Percentiles rank a stretch among this genome's conserved stretches.
phyloP scores from a whole-genome alignment of 768 basidiomycete genomes.

The Lactarius evosmus region DNA sequence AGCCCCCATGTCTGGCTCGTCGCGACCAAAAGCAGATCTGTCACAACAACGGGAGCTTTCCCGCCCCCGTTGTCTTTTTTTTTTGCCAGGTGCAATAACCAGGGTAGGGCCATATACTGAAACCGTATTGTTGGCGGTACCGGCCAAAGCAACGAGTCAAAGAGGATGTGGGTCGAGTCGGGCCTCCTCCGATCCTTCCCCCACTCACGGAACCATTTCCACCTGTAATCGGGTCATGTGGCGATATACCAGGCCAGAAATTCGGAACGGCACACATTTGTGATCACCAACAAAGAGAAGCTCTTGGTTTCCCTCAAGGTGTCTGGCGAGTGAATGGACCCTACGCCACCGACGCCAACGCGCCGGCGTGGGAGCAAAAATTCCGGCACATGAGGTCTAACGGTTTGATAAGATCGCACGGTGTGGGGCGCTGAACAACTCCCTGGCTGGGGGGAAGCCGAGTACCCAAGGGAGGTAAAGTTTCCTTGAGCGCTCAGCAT shows the following conservation, averaged over 20 bases:
- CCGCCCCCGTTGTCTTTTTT: not conserved
- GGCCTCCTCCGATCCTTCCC: too few species aligned
- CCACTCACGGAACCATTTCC: not conserved
- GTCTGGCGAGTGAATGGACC: not conserved
- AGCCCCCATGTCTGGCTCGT: slow-evolving; percentile 9
- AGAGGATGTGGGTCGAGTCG: not conserved
- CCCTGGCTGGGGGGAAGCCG: not conserved
- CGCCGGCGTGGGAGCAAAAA: slow-evolving; percentile 18
- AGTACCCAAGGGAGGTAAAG: slow-evolving; percentile 5
- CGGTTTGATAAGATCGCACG: slow-evolving; percentile 14
- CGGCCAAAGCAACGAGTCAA: not conserved
- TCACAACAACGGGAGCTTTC: not conserved
- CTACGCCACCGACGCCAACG: slow-evolving; percentile 7
- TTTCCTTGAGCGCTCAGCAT: slow-evolving; percentile 12
- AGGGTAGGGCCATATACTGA: not conserved
- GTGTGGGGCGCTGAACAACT: not conserved
- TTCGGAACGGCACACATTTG: not conserved
- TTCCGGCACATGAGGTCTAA: not conserved
- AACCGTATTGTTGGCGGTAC: not conserved
- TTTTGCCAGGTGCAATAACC: not conserved
- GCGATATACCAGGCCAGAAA: not conserved
- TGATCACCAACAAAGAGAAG: not conserved
- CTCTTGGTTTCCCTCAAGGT: not conserved
- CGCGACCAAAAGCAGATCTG: not conserved
- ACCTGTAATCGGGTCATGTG: not conserved